phyloP scores from a whole-genome alignment of 805 yeast genomes.

The Suhomyces kilbournensis region DNA sequence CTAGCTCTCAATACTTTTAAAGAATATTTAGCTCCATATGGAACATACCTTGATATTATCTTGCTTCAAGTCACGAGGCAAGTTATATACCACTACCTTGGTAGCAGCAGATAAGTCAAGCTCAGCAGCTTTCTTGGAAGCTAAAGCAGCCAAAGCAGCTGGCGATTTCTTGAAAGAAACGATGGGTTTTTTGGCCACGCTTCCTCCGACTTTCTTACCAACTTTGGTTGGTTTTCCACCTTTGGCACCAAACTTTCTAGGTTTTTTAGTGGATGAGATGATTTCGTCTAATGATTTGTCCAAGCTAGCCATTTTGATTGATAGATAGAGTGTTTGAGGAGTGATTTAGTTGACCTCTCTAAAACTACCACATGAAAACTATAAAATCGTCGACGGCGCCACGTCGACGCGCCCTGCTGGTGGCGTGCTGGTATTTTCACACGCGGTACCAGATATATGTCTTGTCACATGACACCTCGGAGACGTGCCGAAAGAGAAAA shows the following conservation, averaged over 20 bases:
- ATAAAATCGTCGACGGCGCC: neutral
- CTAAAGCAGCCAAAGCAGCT: conserved; percentile 16
- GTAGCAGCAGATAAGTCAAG: conserved; percentile 58
- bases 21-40: conserved; percentile 1
- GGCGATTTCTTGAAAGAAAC: conserved; percentile 30
- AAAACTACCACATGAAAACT: neutral
- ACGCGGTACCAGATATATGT: neutral
- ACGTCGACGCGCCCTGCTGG: neutral
- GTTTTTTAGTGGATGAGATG: conserved; percentile 55
- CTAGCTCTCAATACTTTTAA: neutral
- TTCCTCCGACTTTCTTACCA: conserved; percentile 33
- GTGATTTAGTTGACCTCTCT: neutral
- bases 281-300: conserved; percentile 96
- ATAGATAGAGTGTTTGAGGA: neutral
- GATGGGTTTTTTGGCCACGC: conserved; percentile 21
- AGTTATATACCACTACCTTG: conserved; percentile 80
- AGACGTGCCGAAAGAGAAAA: neutral
- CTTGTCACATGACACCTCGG: neutral
- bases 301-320: conserved; percentile 64
- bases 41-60: conserved; percentile 83
- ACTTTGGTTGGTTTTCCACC: conserved; percentile 31
- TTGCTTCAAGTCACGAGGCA: conserved; percentile 81
- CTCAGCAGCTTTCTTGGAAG: conserved; percentile 15
- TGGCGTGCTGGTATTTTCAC: neutral
- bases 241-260: conserved; percentile 23